Percentiles rank a stretch among this genome's conserved stretches.
Evolutionary conservation across 192 early-diverging fungal species (phyloP).

Genomic region (Umbelopsis isabellina): DNA sequence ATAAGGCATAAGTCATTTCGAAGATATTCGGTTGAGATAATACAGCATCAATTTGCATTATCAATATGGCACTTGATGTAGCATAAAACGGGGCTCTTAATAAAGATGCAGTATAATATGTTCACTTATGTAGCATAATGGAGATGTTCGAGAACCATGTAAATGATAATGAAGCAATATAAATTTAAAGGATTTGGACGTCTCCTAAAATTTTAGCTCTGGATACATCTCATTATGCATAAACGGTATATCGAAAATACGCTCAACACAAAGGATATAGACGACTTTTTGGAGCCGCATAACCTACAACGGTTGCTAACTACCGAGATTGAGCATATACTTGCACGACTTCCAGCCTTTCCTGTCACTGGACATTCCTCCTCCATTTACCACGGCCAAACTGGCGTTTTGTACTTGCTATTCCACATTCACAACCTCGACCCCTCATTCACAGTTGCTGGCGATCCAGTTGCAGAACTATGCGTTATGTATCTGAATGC

Average conservation of each 20-base stretch:
- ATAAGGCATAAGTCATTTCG: no score
- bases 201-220: background rate
- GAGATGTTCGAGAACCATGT: no score
- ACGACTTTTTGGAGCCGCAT: background rate
- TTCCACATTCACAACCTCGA: constrained; percentile 18
- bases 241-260: constrained; percentile 13
- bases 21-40: no score
- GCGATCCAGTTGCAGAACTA: constrained; percentile 11
- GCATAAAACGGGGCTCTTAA: no score
- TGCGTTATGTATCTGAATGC: constrained; percentile 7
- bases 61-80: no score
- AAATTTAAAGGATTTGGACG: background rate
- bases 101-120: no score
- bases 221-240: background rate
- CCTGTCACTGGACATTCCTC: constrained; percentile 3
- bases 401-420: constrained; percentile 2
- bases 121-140: no score
- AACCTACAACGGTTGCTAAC: background rate
- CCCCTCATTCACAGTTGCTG: constrained; percentile 1
- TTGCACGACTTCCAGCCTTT: constrained; percentile 11
- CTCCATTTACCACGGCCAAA: constrained; percentile 10
- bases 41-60: no score
- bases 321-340: constrained; percentile 11
- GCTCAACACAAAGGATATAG: background rate
- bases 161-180: no score